Evolutionary conservation across 2,329 filamentous ascomycete species (phyloP).

Genomic region (Phialemoniopsis sp.): DNA sequence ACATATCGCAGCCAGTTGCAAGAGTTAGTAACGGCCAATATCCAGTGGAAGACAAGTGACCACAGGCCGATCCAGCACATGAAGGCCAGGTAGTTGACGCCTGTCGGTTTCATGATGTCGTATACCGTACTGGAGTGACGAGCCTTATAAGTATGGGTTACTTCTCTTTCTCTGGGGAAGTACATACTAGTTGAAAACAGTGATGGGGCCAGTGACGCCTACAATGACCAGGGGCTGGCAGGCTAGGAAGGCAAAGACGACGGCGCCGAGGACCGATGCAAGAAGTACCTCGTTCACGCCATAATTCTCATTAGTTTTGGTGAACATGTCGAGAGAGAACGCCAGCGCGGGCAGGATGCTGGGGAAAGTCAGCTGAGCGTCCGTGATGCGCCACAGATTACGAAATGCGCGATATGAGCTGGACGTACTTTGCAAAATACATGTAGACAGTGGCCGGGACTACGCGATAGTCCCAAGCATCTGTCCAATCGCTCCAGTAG

Average conservation of each 20-base stretch:
- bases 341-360: constrained; percentile 84
- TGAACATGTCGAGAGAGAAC: constrained; percentile 91
- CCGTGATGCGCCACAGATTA: not conserved
- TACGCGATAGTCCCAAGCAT: constrained; percentile 88
- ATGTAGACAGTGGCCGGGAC: constrained; percentile 86
- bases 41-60: constrained; percentile 81
- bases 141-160: not conserved
- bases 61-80: constrained; percentile 93
- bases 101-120: constrained; percentile 75
- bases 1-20: constrained; percentile 89
- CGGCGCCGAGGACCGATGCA: constrained; percentile 74
- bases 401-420: not conserved
- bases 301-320: constrained; percentile 78
- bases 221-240: constrained; percentile 88
- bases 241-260: constrained; percentile 76
- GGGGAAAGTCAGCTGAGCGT: constrained; percentile 7
- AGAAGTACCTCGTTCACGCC: constrained; percentile 91
- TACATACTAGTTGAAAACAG: constrained; percentile 80
- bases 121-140: constrained; percentile 63
- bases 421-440: constrained; percentile 83
- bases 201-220: constrained; percentile 86
- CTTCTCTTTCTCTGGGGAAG: not conserved
- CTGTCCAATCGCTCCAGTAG: constrained; percentile 77
- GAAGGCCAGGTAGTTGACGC: constrained; percentile 80
- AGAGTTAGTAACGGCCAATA: constrained; percentile 77